Base-by-base conservation (phyloP, 2,329 filamentous ascomycete genomes). In the Bipolaris oryzae region DNA sequence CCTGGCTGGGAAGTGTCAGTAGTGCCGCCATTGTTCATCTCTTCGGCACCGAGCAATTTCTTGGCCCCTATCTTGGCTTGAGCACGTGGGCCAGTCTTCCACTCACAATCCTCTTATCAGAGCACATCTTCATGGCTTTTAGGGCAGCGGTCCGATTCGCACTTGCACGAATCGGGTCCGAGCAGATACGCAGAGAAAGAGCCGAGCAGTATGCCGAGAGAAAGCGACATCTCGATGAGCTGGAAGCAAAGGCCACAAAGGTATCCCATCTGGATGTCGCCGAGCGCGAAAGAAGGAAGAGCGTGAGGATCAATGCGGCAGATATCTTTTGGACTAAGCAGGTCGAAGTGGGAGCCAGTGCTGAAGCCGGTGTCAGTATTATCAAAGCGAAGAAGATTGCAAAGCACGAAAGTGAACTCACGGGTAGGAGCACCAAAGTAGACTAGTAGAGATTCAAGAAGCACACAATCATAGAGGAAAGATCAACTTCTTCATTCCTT, bases 21-120 rank as follows among this genome's bases (percentile, higher is more conserved):
- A 70, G 68, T 33, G 72, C 71, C 2, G 72, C 72, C 0, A 70
- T 74, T 25, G 72, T 74, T 5, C 70, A 75, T 44, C 44, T 75
- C 5, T 75, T 74, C 28, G 71, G 70, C 3, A 60, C 53, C 5
- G 58, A 63, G 39, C 56, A 56, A 16, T 51, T 62, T 3, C 47
- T 69, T 15, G 57, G 60, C 2, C 25, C 61, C 15, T 51, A 52
- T 23, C 35, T 65, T 20, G 66, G 63, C 16, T 45, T 66, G 42
- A 61, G 66, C 13, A 62, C 54, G 5, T 74, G 72, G 72, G 66
- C 66, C 10, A 67, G 65, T 9, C 61, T 75, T 0, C 71, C 71
- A 0, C 57, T 74, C 25, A 73, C 69, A 1, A 68, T 74, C 11
- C 65, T 75, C 10, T 48, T 72, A 0, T 70, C 70, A 0, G 73